Conservation (phyloP, 768 basidiomycete species). For the Hydnum rufescens region DNA sequence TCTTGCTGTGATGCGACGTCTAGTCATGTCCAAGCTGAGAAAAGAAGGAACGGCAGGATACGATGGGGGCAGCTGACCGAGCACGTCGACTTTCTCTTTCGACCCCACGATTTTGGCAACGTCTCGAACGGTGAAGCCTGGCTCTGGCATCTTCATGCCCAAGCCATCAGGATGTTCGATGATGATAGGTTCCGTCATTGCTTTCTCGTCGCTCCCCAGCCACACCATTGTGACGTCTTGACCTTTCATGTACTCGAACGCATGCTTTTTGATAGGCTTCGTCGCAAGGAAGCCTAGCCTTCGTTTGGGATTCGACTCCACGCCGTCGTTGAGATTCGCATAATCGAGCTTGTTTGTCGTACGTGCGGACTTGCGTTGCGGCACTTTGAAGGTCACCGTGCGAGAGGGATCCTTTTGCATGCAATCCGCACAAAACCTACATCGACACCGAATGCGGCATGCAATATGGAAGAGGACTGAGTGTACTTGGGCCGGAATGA, state of each 20-base stretch:
- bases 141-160: slow-evolving; percentile 72
- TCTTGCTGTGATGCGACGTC: slow-evolving; percentile 83
- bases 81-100: slow-evolving; percentile 70
- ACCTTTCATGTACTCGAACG: slow-evolving; percentile 50
- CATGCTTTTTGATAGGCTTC: slow-evolving; percentile 39
- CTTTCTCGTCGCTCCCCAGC: slow-evolving; percentile 49
- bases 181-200: slow-evolving; percentile 68
- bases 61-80: slow-evolving; percentile 34
- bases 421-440: slow-evolving; percentile 55
- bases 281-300: slow-evolving; percentile 53
- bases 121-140: slow-evolving; percentile 47
- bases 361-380: slow-evolving; percentile 61
- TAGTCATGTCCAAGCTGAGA: slow-evolving; percentile 4
- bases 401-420: slow-evolving; percentile 37
- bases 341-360: slow-evolving; percentile 47
- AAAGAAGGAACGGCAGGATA: neutral
- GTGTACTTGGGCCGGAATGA: slow-evolving; percentile 9
- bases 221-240: slow-evolving; percentile 48
- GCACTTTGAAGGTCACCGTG: slow-evolving; percentile 52
- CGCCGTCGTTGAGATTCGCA: slow-evolving; percentile 47
- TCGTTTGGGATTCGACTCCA: slow-evolving; percentile 25
- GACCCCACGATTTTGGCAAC: slow-evolving; percentile 65
- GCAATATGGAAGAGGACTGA: slow-evolving; percentile 3
- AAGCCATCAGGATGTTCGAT: slow-evolving; percentile 60
- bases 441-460: neutral